Evolutionary conservation across 768 basidiomycete genomes (phyloP).

Genomic region (Mycena epipterygia): DNA sequence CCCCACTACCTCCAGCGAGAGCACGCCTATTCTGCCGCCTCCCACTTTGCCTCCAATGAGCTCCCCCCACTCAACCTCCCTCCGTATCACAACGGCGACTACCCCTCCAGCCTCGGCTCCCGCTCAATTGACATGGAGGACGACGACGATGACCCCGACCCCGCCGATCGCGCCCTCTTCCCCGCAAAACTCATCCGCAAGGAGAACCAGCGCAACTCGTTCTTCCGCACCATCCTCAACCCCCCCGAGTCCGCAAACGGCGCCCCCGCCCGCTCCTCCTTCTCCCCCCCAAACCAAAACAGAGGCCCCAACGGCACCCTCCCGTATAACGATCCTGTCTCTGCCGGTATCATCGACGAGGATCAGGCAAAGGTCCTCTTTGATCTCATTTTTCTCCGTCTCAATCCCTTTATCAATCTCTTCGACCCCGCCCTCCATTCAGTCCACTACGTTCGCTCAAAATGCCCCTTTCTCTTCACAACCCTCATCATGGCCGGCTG

Average conservation of each 20-base stretch:
- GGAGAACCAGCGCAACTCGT: constrained; percentile 81
- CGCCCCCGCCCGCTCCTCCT: constrained; percentile 52
- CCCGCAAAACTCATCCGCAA: constrained; percentile 81
- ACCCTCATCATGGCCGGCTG: constrained; percentile 86
- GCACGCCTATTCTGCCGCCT: constrained; percentile 39
- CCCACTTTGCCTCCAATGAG: constrained; percentile 60
- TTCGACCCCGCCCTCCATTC: constrained; percentile 93
- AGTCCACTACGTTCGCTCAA: constrained; percentile 80
- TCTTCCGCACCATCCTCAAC: constrained; percentile 88
- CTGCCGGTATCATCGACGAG: constrained; percentile 78
- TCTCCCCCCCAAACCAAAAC: constrained; percentile 49
- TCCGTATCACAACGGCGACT: constrained; percentile 51
- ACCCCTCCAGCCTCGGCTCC: constrained; percentile 52
- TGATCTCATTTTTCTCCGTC: constrained; percentile 83
- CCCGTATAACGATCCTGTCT: constrained; percentile 71
- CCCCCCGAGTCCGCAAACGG: constrained; percentile 66
- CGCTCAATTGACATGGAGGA: constrained; percentile 68
- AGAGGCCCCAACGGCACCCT: constrained; percentile 52
- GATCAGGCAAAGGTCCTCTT: constrained; percentile 80
- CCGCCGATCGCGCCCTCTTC: constrained; percentile 73
- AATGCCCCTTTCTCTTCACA: constrained; percentile 88
- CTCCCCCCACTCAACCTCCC: constrained; percentile 63
- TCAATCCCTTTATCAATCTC: constrained; percentile 91
- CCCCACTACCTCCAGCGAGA: constrained; percentile 48
- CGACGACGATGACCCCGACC: constrained; percentile 75